Percentiles rank a stretch among this genome's conserved stretches.
These are phyloP conservation scores for Colletotrichum tabaci DNA, from an alignment of 2,329 filamentous ascomycete genomes.

Conservation along the genomic window DNA sequence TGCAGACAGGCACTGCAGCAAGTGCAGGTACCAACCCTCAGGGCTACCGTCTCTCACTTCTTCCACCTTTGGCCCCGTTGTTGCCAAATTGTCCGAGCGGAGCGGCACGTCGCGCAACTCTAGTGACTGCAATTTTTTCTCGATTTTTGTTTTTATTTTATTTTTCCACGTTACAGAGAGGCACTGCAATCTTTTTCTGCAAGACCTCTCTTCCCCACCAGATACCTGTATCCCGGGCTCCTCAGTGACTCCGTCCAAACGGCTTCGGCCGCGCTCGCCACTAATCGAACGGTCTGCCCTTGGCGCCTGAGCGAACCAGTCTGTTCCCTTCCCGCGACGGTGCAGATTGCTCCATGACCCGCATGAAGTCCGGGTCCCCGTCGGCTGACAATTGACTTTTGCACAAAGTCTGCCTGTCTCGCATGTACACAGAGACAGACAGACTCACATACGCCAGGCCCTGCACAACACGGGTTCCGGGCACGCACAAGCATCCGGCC, in stretches of 20 bases:
- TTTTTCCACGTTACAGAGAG: neutral
- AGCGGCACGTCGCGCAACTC: conserved; percentile 6
- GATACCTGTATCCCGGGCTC: neutral
- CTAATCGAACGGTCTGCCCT: conserved; percentile 7
- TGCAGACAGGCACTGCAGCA: neutral
- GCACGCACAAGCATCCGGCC: conserved; percentile 2
- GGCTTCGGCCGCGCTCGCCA: neutral
- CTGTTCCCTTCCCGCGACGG: conserved; percentile 24
- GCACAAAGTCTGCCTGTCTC: conserved; percentile 2
- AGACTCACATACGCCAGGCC: neutral
- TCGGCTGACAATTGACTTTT: conserved; percentile 5
- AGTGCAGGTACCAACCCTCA: neutral
- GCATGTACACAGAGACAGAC: neutral
- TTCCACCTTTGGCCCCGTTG: conserved; percentile 10
- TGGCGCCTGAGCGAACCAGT: conserved; percentile 18
- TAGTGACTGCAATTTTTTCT: neutral
- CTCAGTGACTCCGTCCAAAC: conserved; percentile 14
- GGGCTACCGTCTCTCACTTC: neutral
- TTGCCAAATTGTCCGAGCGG: conserved; percentile 30
- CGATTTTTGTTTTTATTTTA: neutral
- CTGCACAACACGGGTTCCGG: conserved; percentile 16
- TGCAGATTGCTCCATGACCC: conserved; percentile 2
- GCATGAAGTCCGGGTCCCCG: conserved; percentile 10
- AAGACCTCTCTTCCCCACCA: neutral
- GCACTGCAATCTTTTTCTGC: neutral